Conservation (phyloP, 2,329 filamentous ascomycete genomes). For the Penicillium sp. region DNA sequence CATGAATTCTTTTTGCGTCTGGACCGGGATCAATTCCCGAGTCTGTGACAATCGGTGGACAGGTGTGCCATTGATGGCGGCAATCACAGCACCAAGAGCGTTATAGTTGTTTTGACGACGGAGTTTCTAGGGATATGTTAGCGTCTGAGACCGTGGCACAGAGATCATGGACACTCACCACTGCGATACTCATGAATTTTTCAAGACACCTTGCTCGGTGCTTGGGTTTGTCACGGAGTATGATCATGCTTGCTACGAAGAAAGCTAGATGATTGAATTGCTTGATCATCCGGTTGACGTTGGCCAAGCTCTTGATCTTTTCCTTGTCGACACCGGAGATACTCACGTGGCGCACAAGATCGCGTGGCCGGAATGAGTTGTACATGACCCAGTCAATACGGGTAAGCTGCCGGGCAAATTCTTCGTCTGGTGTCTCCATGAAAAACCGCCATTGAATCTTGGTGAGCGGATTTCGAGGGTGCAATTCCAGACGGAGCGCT, state of each 20-base stretch:
- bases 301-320: conserved; percentile 71
- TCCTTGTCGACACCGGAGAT: conserved; percentile 56
- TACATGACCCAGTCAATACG: conserved; percentile 99
- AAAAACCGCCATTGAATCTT: conserved; percentile 89
- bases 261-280: conserved; percentile 86
- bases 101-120: conserved; percentile 97
- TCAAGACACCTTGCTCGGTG: conserved; percentile 88
- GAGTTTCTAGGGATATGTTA: conserved; percentile 59
- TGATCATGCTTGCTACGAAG: conserved; percentile 79
- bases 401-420: conserved; percentile 87
- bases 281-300: conserved; percentile 91
- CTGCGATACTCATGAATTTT: conserved; percentile 90
- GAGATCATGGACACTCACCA: conserved; percentile 34
- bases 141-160: not conserved
- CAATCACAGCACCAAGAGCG: conserved; percentile 87
- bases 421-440: conserved; percentile 81
- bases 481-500: conserved; percentile 70
- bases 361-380: conserved; percentile 86
- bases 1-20: conserved; percentile 80
- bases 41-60: conserved; percentile 84
- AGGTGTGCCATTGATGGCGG: conserved; percentile 84
- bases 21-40: conserved; percentile 68
- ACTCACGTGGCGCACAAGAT: conserved; percentile 88
- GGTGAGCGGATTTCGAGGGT: conserved; percentile 67
- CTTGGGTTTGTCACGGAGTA: conserved; percentile 93